These are phyloP conservation scores for Linum lewisii DNA, from an alignment of 345 rosid genomes.

Conservation along the genomic window DNA sequence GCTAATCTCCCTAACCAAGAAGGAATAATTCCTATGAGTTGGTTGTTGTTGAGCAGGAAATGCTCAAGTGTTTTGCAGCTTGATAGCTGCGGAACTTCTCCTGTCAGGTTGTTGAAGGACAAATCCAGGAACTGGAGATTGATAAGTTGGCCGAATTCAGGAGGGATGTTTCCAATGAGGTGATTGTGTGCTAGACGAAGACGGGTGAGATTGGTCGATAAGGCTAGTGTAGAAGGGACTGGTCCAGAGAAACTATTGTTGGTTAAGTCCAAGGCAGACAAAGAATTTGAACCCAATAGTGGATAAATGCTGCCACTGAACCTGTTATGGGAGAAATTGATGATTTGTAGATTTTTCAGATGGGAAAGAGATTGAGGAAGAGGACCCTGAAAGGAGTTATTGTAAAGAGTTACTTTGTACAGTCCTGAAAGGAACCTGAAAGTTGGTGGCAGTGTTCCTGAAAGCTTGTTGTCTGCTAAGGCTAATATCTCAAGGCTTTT, in stretches of 20 bases:
- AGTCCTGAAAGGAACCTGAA: constrained; percentile 55
- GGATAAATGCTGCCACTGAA: constrained; percentile 55
- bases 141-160: constrained; percentile 43
- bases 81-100: constrained; percentile 34
- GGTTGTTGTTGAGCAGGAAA: constrained; percentile 57
- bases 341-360: constrained; percentile 54
- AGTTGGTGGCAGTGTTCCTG: constrained; percentile 70
- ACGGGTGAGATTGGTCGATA: constrained; percentile 48
- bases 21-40: constrained; percentile 49
- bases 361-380: constrained; percentile 54
- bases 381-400: constrained; percentile 69
- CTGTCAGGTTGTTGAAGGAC: constrained; percentile 55
- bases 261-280: constrained; percentile 64
- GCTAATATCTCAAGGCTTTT: constrained; percentile 38
- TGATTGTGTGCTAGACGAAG: constrained; percentile 64
- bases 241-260: constrained; percentile 64
- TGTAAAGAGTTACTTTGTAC: constrained; percentile 49
- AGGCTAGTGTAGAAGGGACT: constrained; percentile 45
- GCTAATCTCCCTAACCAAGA: constrained; percentile 60
- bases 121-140: constrained; percentile 63
- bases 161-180: constrained; percentile 54
- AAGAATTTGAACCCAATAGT: constrained; percentile 46
- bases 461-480: constrained; percentile 70
- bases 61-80: constrained; percentile 46
- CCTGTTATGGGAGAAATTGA: constrained; percentile 71